Evolutionary conservation across 1,284 basidiomycete species (phyloP), one percentile per base, ranked within the genome.

Genomic region (Boletus smithii): DNA sequence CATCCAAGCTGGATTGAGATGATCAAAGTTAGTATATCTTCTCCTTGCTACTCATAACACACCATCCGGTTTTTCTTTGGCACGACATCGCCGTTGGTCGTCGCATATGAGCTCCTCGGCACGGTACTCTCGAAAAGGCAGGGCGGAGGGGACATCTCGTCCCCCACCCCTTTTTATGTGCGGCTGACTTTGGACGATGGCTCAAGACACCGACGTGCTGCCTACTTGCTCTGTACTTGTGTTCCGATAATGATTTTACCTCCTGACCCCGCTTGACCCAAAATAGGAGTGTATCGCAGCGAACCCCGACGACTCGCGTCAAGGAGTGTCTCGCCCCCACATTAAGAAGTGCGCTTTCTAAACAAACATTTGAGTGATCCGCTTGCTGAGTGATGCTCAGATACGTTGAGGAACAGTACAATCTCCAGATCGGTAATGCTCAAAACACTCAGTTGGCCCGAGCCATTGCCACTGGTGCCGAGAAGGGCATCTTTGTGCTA

Each of bases 281-380:
- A 54, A 57, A 57, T 69, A 88, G 85, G 91, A 94, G 74, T 91
- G 88, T 61, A 90, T 95, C 69, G 69, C 76, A 53, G 78, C 75
- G 45, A 74, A 86, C 69, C 77, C 81, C 22, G 87, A 89, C 31
- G 90, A 92, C 53, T 81, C 87, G 52, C 88, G 92, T 55, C 66
- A 69, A 53, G 93, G 93, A 68, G 90, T 95, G 56, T 94, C 91
- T 59, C 88, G 93, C 48, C 89, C 87, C 50, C 83, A 87, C 63
- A 91, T 97, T 73, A 95, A 95, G 81, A 95, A 92, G 92, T 86
- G 65, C 44, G 58, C 50, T 43, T 53, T 51, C 31, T 36, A 29
- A 46, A 35, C 46, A 34, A 44, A n/a, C 29, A 17, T 32, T 18
- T 14, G 42, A 31, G 45, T 48, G 53, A 53, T 47, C n/a, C 49